These are phyloP conservation scores for Ammopiptanthus mongolicus DNA, from an alignment of 306 rosid genomes.

Conservation along the genomic window DNA sequence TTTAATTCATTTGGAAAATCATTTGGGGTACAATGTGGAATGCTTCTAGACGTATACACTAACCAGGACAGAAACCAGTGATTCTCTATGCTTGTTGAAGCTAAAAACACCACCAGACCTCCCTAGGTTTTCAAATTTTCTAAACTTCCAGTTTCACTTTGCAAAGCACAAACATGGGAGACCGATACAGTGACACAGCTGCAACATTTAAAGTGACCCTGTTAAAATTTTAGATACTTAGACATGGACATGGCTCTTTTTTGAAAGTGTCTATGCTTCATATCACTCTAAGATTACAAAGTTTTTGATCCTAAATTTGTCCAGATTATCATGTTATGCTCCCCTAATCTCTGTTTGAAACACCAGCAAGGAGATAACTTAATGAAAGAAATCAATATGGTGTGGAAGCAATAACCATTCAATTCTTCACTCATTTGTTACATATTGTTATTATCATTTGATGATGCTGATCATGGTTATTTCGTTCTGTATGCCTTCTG, in stretches of 20 bases:
- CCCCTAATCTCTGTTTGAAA: background rate
- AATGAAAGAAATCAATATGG: background rate
- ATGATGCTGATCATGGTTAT: constrained; percentile 8
- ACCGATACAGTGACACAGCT: background rate
- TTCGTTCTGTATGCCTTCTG: constrained; percentile 8
- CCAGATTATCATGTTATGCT: background rate
- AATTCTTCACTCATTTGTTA: background rate
- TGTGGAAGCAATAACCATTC: background rate
- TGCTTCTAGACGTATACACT: background rate
- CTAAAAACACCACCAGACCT: background rate
- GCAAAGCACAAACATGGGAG: background rate
- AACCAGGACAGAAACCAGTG: background rate
- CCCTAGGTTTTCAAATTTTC: background rate
- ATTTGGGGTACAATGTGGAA: background rate
- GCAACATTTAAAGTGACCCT: background rate
- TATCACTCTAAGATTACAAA: background rate
- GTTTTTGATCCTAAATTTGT: background rate
- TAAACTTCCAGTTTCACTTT: background rate
- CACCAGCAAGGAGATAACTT: background rate
- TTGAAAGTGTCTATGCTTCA: background rate
- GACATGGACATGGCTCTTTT: background rate
- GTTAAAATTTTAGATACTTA: background rate
- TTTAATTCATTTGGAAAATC: background rate
- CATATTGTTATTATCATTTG: background rate
- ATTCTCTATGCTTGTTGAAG: background rate